These are phyloP conservation scores for Rhododendron ovatum DNA, from an alignment of 148 eudicot genomes.

Conservation along the genomic window DNA sequence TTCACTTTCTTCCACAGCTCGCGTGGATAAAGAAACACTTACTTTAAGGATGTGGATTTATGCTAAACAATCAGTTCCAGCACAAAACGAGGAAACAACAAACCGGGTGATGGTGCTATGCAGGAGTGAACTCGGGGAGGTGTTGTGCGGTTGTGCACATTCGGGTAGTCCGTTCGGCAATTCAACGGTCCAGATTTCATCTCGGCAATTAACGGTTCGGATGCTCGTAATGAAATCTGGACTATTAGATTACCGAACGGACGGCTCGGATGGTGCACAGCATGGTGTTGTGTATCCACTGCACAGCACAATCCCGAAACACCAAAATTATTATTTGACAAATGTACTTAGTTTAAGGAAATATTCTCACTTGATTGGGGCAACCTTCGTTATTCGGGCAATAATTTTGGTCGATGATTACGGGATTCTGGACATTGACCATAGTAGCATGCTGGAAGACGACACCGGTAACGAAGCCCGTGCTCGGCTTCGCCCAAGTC, in stretches of 20 bases:
- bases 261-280: no score
- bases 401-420: slow-evolving; percentile 52
- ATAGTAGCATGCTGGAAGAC: slow-evolving; percentile 33
- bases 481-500: slow-evolving; percentile 35
- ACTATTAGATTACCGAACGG: no score
- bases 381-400: slow-evolving; percentile 34
- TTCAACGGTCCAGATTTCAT: no score
- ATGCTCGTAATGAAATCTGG: no score
- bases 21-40: background rate
- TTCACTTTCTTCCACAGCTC: background rate
- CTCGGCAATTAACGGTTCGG: no score
- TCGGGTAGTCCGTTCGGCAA: no score
- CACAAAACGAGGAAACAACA: background rate
- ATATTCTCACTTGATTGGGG: slow-evolving; percentile 16
- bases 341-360: background rate
- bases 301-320: background rate
- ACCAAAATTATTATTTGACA: background rate
- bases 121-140: no score
- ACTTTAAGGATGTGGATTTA: background rate
- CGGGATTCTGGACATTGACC: slow-evolving; percentile 45
- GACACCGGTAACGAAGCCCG: slow-evolving; percentile 24
- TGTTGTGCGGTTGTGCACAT: no score
- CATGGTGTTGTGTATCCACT: no score
- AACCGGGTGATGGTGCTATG: no score
- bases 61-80: background rate